Evolutionary conservation across 192 early-diverging fungal genomes (phyloP).

Genomic region (Backusella liffmaniae): DNA sequence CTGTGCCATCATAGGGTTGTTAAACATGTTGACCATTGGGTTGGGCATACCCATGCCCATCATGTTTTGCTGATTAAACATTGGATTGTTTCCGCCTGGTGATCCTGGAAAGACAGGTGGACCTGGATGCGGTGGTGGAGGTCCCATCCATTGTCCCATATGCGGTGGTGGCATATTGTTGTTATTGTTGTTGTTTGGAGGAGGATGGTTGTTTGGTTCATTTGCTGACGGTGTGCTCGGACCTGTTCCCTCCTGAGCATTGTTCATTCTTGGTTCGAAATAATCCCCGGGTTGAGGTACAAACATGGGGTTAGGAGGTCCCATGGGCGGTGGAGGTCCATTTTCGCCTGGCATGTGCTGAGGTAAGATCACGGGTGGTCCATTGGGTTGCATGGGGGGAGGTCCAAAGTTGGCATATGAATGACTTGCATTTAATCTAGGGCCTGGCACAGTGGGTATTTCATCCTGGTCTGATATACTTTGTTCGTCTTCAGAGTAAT

Average conservation of each 20-base stretch:
- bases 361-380: background rate
- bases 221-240: background rate
- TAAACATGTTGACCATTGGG: background rate
- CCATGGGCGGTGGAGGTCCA: background rate
- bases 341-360: background rate
- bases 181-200: background rate
- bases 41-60: background rate
- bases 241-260: slow-evolving; percentile 2
- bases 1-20: background rate
- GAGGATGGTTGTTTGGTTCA: background rate
- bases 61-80: slow-evolving; percentile 7
- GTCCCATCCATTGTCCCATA: background rate
- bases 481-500: background rate
- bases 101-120: background rate
- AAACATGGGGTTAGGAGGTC: slow-evolving; percentile 3
- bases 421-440: background rate
- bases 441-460: background rate
- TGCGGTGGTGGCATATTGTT: background rate
- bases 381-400: background rate
- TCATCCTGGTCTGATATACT: background rate
- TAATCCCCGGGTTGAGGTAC: slow-evolving; percentile 4
- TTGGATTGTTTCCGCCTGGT: background rate
- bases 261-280: background rate
- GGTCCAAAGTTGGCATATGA: background rate
- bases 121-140: background rate